Base-by-base conservation (phyloP, 31 red algal genomes). In the Odonthalia washingtoniensis region DNA sequence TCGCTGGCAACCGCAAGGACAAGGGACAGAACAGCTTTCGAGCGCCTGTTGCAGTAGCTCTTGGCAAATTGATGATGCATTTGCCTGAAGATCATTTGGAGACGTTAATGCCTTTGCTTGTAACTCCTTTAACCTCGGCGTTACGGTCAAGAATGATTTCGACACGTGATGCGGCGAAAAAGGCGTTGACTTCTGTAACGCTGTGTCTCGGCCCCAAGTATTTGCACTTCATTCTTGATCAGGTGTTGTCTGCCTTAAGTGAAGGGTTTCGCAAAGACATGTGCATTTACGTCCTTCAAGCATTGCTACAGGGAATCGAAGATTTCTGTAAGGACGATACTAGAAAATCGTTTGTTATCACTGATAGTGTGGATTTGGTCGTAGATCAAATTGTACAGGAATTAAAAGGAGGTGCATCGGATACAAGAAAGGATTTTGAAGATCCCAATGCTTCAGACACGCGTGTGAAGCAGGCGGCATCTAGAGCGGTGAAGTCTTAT, bases 221-320 rank as follows among this genome's bases (percentile, higher is more conserved):
- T 83, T 73, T 95, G 39, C 40, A 45, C 1, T 92, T 88, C 60
- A 87, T 89, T 42, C 32, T 95, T 75, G 78, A 81, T 34, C 85
- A 95, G 72, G 85, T 95, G n/a, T 63, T 89, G 4, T 80, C 49
- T 36, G 84, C 83, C 3, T 66, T 95, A 33, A 52, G 16, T 33
- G 74, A 95, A 81, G 94, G 94, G 16, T 91, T 91, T 37, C 83
- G 89, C 33, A 87, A 87, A 37, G 89, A 95, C 65, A 85, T 42
- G 30, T 83, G 84, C 60, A 84, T 95, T 0, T 89, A 81, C 63
- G 83, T 92, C 9, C 45, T 95, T 24, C 73, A 95, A 52, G 76
- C 94, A n/a, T 6, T 95, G 24, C 85, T 92, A 16, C 37, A 46
- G n/a, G 94, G 88, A 18, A 78, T 91, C 28, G 41, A n/a, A 41